Conservation (phyloP, 116 monocot species). For the Phalaenopsis hybrid region DNA sequence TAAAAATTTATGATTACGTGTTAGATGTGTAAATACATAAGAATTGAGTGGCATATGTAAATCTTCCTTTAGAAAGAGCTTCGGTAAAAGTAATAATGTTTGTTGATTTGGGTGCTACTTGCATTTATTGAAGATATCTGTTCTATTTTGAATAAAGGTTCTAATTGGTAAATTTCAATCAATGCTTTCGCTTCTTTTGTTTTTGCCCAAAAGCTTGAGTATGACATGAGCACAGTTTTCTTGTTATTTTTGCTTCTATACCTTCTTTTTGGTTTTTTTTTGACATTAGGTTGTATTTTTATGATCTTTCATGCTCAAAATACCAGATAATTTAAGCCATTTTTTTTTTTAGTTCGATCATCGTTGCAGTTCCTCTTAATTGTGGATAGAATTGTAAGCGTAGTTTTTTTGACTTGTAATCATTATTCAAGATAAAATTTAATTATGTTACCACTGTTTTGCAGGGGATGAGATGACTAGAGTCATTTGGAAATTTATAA, state of each 20-base stretch:
- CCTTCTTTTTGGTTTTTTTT: neutral
- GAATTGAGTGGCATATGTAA: too few relatives aligned
- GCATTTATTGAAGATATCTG: too few relatives aligned
- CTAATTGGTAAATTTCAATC: too few relatives aligned
- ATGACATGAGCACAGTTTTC: neutral
- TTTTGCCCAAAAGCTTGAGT: neutral
- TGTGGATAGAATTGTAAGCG: neutral
- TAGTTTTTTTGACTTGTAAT: neutral
- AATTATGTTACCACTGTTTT: slow-evolving; percentile 1
- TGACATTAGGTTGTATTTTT: neutral
- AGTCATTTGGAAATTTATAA: slow-evolving; percentile 41
- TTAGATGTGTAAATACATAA: too few relatives aligned
- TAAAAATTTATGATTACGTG: too few relatives aligned
- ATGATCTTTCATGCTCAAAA: neutral
- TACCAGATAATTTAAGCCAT: neutral
- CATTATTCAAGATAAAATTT: neutral
- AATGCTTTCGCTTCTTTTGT: too few relatives aligned
- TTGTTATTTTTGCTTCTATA: too few relatives aligned
- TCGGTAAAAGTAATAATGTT: neutral
- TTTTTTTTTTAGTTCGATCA: neutral
- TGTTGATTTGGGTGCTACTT: too few relatives aligned
- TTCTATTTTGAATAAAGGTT: too few relatives aligned
- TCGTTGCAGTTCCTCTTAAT: neutral
- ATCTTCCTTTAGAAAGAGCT: neutral
- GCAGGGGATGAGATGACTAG: slow-evolving; percentile 49